Percentiles rank a stretch among this genome's conserved stretches.
Conservation (phyloP, 2,329 filamentous ascomycete genomes). For the Nemania sp. region DNA sequence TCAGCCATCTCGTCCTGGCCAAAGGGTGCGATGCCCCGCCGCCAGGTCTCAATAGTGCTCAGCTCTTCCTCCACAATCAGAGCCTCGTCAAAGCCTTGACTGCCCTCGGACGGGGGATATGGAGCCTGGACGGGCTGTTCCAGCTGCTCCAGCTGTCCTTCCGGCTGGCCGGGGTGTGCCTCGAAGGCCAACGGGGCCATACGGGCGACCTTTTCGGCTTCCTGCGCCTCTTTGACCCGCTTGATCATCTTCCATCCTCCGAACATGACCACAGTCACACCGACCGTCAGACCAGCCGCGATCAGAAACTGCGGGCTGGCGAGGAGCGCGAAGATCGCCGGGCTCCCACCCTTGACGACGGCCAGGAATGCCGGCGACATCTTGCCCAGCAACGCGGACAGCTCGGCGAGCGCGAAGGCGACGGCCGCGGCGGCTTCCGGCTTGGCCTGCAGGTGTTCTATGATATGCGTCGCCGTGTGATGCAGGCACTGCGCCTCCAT, state of each 20-base stretch:
- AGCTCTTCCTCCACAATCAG: conserved; percentile 62
- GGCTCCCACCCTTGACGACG: conserved; percentile 78
- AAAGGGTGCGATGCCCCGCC: conserved; percentile 57
- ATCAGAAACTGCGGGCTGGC: conserved; percentile 94
- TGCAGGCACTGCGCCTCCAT: conserved; percentile 90
- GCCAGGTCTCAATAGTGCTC: conserved; percentile 63
- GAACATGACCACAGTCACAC: conserved; percentile 93
- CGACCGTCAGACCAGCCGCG: conserved; percentile 83
- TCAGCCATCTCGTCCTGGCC: conserved; percentile 55
- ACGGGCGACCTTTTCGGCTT: conserved; percentile 27
- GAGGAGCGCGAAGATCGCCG: conserved; percentile 83
- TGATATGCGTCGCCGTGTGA: conserved; percentile 80
- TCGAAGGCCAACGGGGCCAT: conserved; percentile 41
- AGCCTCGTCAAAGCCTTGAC: conserved; percentile 55
- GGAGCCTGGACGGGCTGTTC: conserved; percentile 9
- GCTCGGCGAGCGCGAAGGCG: conserved; percentile 87
- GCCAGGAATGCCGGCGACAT: conserved; percentile 81
- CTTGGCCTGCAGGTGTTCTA: conserved; percentile 73
- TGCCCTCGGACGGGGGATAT: conserved; percentile 35
- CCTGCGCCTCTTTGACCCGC: conserved; percentile 63
- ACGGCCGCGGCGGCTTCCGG: conserved; percentile 94
- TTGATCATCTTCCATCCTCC: conserved; percentile 98
- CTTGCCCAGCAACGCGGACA: conserved; percentile 80
- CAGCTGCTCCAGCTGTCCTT: neutral
- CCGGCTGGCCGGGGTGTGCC: conserved; percentile 24